phyloP scores from a whole-genome alignment of 768 basidiomycete genomes.

The Fistulinella prunicolor region DNA sequence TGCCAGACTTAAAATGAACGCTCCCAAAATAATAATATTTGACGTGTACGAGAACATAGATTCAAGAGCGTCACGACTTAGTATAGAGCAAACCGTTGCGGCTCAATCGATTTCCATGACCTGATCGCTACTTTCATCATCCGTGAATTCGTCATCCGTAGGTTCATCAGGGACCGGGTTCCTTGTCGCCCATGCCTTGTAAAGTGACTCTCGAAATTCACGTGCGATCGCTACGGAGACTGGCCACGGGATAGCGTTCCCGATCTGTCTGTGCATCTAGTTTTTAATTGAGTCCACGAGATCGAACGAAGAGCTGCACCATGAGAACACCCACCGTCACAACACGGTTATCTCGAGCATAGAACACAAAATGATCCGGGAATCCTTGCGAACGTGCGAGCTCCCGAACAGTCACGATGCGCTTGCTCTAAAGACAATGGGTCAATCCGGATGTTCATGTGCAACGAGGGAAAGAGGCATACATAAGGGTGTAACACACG shows the following conservation, averaged over 20 bases:
- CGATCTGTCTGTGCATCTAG: slow-evolving; percentile 79
- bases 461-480: slow-evolving; percentile 18
- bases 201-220: slow-evolving; percentile 51
- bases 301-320: neutral
- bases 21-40: too few species aligned
- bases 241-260: slow-evolving; percentile 74
- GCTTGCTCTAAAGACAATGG: slow-evolving; percentile 47
- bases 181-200: slow-evolving; percentile 47
- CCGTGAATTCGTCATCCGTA: slow-evolving; percentile 33
- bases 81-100: too few species aligned
- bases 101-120: slow-evolving; percentile 35
- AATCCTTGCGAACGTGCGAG: slow-evolving; percentile 81
- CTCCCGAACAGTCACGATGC: slow-evolving; percentile 74
- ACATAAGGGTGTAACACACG: slow-evolving; percentile 67
- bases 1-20: too few species aligned
- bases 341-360: slow-evolving; percentile 49
- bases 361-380: slow-evolving; percentile 69
- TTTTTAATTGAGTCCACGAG: neutral
- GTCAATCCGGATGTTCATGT: neutral
- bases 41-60: too few species aligned
- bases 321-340: slow-evolving; percentile 49
- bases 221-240: slow-evolving; percentile 62
- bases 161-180: slow-evolving; percentile 19
- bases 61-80: too few species aligned
- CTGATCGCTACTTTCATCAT: neutral